Conservation (phyloP, 352 stramenopile species). For the Phytophthora sp. region DNA sequence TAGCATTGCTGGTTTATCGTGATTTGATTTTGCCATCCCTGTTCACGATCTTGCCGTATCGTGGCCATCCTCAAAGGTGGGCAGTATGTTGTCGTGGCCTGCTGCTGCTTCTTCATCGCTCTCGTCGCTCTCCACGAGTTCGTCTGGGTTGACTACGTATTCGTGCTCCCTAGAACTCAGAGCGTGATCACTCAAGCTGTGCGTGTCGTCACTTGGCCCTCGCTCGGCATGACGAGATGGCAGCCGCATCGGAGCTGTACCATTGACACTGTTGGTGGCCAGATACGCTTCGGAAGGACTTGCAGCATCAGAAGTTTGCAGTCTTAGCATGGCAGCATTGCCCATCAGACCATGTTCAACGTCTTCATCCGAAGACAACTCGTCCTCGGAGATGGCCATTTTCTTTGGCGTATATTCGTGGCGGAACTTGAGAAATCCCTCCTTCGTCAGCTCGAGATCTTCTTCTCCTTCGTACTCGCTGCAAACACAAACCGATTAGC, state of each 20-base stretch:
- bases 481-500: neutral
- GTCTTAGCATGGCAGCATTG: neutral
- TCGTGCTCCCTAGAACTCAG: constrained; percentile 15
- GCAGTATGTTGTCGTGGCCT: neutral
- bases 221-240: constrained; percentile 15
- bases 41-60: constrained; percentile 1
- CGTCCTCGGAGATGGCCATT: constrained; percentile 32
- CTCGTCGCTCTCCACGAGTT: constrained; percentile 35
- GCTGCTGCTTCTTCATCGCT: constrained; percentile 19
- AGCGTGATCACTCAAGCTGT: constrained; percentile 16
- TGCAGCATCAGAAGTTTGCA: neutral
- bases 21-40: neutral
- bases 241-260: constrained; percentile 1
- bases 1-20: neutral
- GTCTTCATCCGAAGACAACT: constrained; percentile 42
- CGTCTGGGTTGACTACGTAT: constrained; percentile 34
- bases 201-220: constrained; percentile 10
- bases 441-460: constrained; percentile 50
- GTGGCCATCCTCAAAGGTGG: neutral
- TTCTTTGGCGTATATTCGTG: constrained; percentile 52
- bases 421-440: constrained; percentile 58
- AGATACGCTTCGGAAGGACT: neutral
- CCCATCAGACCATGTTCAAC: constrained; percentile 28
- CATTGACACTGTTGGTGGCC: neutral
- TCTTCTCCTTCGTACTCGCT: constrained; percentile 26